phyloP scores from a whole-genome alignment of 2,329 filamentous ascomycete genomes.

The Diatrype stigma region DNA sequence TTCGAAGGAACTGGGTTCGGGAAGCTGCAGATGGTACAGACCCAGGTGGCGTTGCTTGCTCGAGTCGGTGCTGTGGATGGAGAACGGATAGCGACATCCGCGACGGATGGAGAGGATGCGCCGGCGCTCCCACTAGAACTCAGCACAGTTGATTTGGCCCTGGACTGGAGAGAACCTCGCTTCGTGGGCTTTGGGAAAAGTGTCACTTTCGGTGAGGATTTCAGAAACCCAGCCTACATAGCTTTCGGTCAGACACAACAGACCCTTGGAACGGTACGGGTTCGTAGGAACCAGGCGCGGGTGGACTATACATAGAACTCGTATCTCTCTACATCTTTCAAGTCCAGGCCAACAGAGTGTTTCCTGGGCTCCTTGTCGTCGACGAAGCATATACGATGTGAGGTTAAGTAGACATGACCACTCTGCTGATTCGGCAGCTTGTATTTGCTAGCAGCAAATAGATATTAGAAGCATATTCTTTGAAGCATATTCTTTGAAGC shows the following conservation, averaged over 20 bases:
- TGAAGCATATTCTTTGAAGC: too few species aligned
- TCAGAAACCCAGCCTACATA: slow-evolving; percentile 77
- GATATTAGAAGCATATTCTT: too few species aligned
- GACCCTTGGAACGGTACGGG: background rate
- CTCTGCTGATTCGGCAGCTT: slow-evolving; percentile 94
- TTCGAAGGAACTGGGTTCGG: slow-evolving; percentile 90
- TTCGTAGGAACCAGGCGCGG: background rate
- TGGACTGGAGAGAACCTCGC: slow-evolving; percentile 54
- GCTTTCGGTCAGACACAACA: slow-evolving; percentile 15
- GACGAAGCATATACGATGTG: slow-evolving; percentile 92
- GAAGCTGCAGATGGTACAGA: slow-evolving; percentile 93
- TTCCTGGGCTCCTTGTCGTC: slow-evolving; percentile 82
- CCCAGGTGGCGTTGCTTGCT: slow-evolving; percentile 72
- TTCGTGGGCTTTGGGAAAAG: slow-evolving; percentile 78
- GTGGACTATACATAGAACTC: slow-evolving; percentile 71
- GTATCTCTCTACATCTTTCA: slow-evolving; percentile 85
- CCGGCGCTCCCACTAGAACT: slow-evolving; percentile 42
- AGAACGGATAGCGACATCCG: slow-evolving; percentile 33
- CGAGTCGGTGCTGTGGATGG: slow-evolving; percentile 43
- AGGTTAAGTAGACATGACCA: slow-evolving; percentile 93
- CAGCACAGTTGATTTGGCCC: slow-evolving; percentile 44
- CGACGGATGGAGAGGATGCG: slow-evolving; percentile 25
- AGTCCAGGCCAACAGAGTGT: slow-evolving; percentile 77
- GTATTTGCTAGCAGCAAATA: slow-evolving; percentile 65
- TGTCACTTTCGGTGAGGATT: slow-evolving; percentile 91